phyloP scores from a whole-genome alignment of 257 asterid species.

The Ilex aquifolium region DNA sequence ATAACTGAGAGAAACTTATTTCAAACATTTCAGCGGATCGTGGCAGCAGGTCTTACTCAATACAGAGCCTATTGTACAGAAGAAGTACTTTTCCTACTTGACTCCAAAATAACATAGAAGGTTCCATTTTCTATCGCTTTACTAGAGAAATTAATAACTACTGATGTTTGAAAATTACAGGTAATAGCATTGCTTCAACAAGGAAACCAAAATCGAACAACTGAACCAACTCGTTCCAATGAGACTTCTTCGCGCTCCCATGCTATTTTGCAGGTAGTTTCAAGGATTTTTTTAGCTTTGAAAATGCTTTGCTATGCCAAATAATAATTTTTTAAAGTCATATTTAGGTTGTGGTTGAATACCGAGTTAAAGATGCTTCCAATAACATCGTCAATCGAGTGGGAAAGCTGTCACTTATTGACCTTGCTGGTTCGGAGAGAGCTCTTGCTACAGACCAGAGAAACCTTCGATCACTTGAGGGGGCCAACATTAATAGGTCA shows the following conservation, averaged over 20 bases:
- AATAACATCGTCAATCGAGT: conserved; percentile 32
- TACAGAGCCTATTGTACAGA: conserved; percentile 55
- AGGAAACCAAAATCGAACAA: conserved; percentile 56
- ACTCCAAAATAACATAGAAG: background rate
- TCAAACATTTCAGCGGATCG: conserved; percentile 44
- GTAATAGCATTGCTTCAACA: conserved; percentile 65
- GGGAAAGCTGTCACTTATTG: conserved; percentile 64
- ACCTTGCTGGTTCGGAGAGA: conserved; percentile 80
- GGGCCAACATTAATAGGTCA: conserved; percentile 59
- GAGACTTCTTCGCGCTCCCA: conserved; percentile 69
- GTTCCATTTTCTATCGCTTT: background rate
- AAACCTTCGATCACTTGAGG: conserved; percentile 63
- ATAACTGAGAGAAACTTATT: conserved; percentile 1
- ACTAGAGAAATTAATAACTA: background rate
- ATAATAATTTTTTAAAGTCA: background rate
- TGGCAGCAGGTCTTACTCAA: conserved; percentile 61
- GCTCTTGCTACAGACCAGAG: conserved; percentile 67
- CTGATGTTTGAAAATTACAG: conserved; percentile 15
- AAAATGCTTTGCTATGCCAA: background rate
- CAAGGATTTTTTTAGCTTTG: background rate
- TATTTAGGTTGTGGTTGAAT: conserved; percentile 42
- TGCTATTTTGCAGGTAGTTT: conserved; percentile 56
- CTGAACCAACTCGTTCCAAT: conserved; percentile 64
- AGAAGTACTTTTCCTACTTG: conserved; percentile 30
- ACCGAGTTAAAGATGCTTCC: conserved; percentile 37